Evolutionary conservation across 2,329 filamentous ascomycete genomes (phyloP).

Genomic region (Keithomyces neogunnii): DNA sequence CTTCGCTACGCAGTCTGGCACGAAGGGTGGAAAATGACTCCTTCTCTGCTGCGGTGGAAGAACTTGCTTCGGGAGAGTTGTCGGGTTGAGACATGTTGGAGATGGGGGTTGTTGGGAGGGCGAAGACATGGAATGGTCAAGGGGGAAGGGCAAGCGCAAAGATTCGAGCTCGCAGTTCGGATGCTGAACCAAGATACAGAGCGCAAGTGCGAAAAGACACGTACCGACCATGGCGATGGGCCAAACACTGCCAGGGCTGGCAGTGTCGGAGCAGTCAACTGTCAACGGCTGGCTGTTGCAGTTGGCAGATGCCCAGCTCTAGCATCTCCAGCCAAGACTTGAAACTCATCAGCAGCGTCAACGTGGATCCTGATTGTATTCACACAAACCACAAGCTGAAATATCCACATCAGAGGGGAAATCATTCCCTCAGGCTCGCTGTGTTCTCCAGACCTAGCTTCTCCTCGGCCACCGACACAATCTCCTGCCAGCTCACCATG

Average conservation of each 20-base stretch:
- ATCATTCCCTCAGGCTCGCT: background rate
- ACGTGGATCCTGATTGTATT: too few species aligned
- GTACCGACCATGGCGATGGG: too few species aligned
- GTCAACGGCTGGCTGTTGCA: background rate
- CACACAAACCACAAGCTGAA: too few species aligned
- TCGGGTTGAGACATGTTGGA: background rate
- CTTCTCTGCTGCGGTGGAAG: conserved; percentile 7
- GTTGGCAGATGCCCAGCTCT: background rate
- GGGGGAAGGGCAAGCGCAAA: background rate
- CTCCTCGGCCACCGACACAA: conserved; percentile 58
- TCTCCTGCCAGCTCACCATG: conserved; percentile 73
- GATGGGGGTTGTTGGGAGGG: background rate
- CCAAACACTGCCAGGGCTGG: too few species aligned
- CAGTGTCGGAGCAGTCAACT: too few species aligned
- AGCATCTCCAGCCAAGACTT: too few species aligned
- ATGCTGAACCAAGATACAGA: too few species aligned
- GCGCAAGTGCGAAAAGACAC: too few species aligned
- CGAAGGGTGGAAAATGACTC: conserved; percentile 12
- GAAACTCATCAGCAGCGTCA: too few species aligned
- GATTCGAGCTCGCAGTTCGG: too few species aligned
- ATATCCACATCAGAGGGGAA: too few species aligned
- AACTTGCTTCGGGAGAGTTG: background rate
- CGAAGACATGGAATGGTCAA: conserved; percentile 6
- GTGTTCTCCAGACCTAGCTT: conserved; percentile 25
- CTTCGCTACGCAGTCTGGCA: conserved; percentile 18